These are phyloP conservation scores for Aphanomyces stellatus DNA, from an alignment of 352 stramenopile genomes.

Conservation along the genomic window DNA sequence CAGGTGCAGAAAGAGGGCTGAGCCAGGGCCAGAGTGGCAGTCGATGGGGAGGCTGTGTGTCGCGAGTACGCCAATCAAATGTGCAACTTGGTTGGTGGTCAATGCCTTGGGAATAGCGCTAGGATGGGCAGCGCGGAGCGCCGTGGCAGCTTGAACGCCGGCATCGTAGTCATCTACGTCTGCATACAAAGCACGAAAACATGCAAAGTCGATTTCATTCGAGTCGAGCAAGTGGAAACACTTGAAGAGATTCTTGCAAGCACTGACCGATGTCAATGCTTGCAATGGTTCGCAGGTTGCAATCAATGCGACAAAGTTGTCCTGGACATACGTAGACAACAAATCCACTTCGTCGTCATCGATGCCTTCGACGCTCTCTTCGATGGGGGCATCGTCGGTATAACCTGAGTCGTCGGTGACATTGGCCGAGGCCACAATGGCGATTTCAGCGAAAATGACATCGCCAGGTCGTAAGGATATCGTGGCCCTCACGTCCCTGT, in stretches of 20 bases:
- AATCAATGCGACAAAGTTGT: slow-evolving; percentile 1
- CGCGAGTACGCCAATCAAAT: slow-evolving; percentile 60
- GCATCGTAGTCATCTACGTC: slow-evolving; percentile 35
- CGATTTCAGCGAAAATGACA: slow-evolving; percentile 67
- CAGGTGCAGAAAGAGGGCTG: slow-evolving; percentile 62
- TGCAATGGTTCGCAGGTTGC: background rate
- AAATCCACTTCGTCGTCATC: background rate
- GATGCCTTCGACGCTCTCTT: slow-evolving; percentile 2
- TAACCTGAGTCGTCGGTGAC: slow-evolving; percentile 41
- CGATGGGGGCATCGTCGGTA: background rate
- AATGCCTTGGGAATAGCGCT: slow-evolving; percentile 52
- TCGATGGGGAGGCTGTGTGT: slow-evolving; percentile 69
- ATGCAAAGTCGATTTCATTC: slow-evolving; percentile 17
- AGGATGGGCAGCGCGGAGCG: slow-evolving; percentile 37
- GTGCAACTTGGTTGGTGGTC: slow-evolving; percentile 52
- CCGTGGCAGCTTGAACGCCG: slow-evolving; percentile 30
- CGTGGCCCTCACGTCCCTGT: slow-evolving; percentile 8
- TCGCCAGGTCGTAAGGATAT: slow-evolving; percentile 41
- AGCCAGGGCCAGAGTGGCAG: slow-evolving; percentile 50
- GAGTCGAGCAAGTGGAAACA: slow-evolving; percentile 6
- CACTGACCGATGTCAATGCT: background rate
- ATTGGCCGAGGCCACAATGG: slow-evolving; percentile 46
- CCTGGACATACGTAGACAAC: background rate
- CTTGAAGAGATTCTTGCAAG: slow-evolving; percentile 18
- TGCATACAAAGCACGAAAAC: slow-evolving; percentile 17